These are phyloP conservation scores for Fusarium armeniacum DNA, from an alignment of 2,329 filamentous ascomycete genomes.

Conservation along the genomic window DNA sequence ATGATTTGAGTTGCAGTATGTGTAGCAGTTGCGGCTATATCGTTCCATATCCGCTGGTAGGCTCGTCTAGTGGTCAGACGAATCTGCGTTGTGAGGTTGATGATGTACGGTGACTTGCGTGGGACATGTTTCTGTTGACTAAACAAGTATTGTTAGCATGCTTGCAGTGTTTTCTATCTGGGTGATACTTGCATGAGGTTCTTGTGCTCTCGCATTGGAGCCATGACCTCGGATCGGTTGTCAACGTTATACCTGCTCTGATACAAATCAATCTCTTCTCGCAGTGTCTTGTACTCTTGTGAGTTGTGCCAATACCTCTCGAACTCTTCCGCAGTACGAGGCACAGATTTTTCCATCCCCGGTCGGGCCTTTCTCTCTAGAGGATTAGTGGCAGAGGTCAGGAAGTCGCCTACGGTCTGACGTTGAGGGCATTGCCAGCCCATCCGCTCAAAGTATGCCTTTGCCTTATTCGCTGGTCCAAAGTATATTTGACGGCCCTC, in stretches of 20 bases:
- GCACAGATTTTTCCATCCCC: conserved; percentile 73
- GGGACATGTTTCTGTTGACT: conserved; percentile 67
- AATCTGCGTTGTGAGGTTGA: conserved; percentile 68
- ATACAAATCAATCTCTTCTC: conserved; percentile 65
- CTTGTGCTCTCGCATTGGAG: conserved; percentile 63
- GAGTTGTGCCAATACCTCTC: conserved; percentile 64
- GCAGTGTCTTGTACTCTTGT: conserved; percentile 59
- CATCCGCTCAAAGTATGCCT: conserved; percentile 75
- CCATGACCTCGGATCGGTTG: conserved; percentile 55
- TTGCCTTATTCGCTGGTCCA: conserved; percentile 72
- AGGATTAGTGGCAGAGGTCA: conserved; percentile 77
- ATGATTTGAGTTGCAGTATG: conserved; percentile 64
- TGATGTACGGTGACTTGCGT: conserved; percentile 69
- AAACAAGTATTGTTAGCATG: accelerated
- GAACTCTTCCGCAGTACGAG: conserved; percentile 79
- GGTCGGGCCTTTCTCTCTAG: conserved; percentile 67
- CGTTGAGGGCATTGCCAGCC: conserved; percentile 77
- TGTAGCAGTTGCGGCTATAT: conserved; percentile 63
- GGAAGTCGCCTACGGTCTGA: conserved; percentile 78
- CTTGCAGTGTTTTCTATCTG: accelerated
- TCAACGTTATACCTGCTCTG: conserved; percentile 62
- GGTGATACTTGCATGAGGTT: conserved; percentile 47
- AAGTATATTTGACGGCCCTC: conserved; percentile 85
- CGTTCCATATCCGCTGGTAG: conserved; percentile 66
- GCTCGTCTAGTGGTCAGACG: conserved; percentile 64